Evolutionary conservation across 2,329 filamentous ascomycete species (phyloP).

Genomic region (Diaporthe sp.): DNA sequence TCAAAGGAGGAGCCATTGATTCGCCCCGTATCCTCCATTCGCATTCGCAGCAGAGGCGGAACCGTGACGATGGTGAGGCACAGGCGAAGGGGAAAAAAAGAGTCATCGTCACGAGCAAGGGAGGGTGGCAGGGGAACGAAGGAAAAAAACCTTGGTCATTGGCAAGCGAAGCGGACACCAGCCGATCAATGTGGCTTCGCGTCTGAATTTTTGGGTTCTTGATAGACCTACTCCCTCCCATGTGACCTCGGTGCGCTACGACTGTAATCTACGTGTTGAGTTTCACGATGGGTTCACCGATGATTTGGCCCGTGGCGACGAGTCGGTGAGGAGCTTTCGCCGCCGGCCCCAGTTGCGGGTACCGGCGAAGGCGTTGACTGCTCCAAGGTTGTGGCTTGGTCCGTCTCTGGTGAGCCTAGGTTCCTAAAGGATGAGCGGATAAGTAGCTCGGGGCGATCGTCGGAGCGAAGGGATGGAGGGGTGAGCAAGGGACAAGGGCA

Average conservation of each 20-base stretch:
- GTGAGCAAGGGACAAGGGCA: constrained; percentile 13
- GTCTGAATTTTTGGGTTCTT: background rate
- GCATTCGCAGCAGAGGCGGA: constrained; percentile 26
- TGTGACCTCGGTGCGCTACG: constrained; percentile 22
- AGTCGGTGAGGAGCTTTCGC: constrained; percentile 23
- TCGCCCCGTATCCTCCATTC: background rate
- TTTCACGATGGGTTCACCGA: constrained; percentile 35
- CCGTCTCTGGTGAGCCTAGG: background rate
- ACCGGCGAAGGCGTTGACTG: constrained; percentile 8
- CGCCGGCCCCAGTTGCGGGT: constrained; percentile 29
- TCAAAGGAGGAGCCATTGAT: constrained; percentile 6
- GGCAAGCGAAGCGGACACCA: constrained; percentile 23
- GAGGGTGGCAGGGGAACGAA: background rate
- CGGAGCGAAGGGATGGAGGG: constrained; percentile 14
- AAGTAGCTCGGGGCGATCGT: constrained; percentile 30
- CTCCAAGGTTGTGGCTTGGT: constrained; percentile 27
- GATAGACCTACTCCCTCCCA: constrained; percentile 34
- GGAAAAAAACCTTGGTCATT: constrained; percentile 14
- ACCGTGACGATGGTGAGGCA: constrained; percentile 9
- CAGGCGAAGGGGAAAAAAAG: background rate
- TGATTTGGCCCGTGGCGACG: constrained; percentile 26
- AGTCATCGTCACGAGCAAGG: constrained; percentile 35
- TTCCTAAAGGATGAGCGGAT: constrained; percentile 5
- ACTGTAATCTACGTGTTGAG: constrained; percentile 5
- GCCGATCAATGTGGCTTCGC: constrained; percentile 23